These are phyloP conservation scores for Phytophthora palmivora DNA, from an alignment of 352 stramenopile genomes.

Conservation along the genomic window DNA sequence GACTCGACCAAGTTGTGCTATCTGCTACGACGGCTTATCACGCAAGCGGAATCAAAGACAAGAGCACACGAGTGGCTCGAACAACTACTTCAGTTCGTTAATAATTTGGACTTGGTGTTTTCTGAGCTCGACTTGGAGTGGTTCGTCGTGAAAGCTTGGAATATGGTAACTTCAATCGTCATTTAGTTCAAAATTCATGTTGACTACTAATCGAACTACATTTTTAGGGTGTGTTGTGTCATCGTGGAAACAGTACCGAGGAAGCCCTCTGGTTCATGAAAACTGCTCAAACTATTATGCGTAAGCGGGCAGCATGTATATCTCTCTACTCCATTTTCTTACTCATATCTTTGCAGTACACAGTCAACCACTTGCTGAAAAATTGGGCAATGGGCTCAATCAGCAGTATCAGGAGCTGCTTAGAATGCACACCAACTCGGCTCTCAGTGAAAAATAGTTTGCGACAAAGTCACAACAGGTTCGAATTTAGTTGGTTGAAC, in stretches of 20 bases:
- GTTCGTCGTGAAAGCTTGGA: conserved; percentile 81
- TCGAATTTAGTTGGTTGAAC: conserved; percentile 4
- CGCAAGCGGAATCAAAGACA: conserved; percentile 52
- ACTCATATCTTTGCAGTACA: conserved; percentile 34
- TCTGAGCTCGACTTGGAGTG: conserved; percentile 67
- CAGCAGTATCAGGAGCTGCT: conserved; percentile 54
- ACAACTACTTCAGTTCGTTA: conserved; percentile 64
- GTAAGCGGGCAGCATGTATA: conserved; percentile 29
- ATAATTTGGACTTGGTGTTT: conserved; percentile 55
- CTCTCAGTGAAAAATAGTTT: neutral
- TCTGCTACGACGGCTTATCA: conserved; percentile 68
- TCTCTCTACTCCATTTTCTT: neutral
- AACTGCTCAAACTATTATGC: conserved; percentile 46
- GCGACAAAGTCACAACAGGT: neutral
- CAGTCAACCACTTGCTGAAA: conserved; percentile 36
- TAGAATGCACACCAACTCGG: conserved; percentile 15
- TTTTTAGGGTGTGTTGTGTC: conserved; percentile 44
- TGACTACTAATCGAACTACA: conserved; percentile 2
- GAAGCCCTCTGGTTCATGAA: conserved; percentile 56
- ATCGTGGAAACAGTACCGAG: conserved; percentile 39
- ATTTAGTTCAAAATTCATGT: neutral
- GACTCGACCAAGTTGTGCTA: conserved; percentile 54
- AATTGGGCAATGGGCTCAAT: conserved; percentile 43
- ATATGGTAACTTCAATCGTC: conserved; percentile 54
- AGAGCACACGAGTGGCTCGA: conserved; percentile 63